Conservation (phyloP, 73 alveolate genomes). For the Effrenium voratum region DNA sequence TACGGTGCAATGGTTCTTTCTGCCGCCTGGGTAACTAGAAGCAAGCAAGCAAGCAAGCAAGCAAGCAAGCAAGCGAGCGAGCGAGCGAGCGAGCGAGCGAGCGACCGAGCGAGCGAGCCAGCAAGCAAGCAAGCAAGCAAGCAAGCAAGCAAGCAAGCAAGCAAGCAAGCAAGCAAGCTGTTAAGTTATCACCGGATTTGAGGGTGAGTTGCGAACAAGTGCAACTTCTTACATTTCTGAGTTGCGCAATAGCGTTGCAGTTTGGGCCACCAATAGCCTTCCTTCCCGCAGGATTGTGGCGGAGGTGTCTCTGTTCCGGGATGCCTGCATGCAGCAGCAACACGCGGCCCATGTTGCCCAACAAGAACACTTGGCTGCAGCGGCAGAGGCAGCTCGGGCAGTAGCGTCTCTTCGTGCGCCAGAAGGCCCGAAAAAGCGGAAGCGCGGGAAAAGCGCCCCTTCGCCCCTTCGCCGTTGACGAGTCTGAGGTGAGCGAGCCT, state of each 20-base stretch:
- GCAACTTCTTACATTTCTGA: too few species aligned
- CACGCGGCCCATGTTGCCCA: too few species aligned
- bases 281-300: constrained; percentile 46
- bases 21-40: too few species aligned
- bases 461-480: too few species aligned
- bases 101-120: too few species aligned
- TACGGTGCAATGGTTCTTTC: too few species aligned
- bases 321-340: background rate
- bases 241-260: background rate
- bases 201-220: background rate
- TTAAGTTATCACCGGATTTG: background rate
- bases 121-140: background rate
- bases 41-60: too few species aligned
- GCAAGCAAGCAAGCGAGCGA: too few species aligned
- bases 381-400: background rate
- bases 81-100: too few species aligned
- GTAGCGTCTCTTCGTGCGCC: background rate
- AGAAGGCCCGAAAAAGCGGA: background rate
- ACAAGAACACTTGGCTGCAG: background rate
- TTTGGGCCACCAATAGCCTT: background rate
- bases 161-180: background rate
- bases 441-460: too few species aligned
- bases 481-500: too few species aligned
- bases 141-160: background rate
- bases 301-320: constrained; percentile 19